Percentiles rank a stretch among this genome's conserved stretches.
Evolutionary conservation across 1,284 basidiomycete genomes (phyloP).

Genomic region (Trametes sp.): DNA sequence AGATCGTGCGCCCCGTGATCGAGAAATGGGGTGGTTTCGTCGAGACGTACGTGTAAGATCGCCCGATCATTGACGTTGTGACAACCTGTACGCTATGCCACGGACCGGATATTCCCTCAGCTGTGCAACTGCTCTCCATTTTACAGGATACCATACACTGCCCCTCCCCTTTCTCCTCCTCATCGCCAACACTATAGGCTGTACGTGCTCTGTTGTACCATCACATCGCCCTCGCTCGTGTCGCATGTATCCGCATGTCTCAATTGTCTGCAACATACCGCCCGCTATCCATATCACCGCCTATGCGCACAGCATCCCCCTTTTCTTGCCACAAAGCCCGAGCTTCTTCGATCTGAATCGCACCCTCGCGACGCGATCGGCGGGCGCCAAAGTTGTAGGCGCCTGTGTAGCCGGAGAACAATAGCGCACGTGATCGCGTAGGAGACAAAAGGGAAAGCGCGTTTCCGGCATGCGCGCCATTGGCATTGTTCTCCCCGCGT

Average conservation of each 20-base stretch:
- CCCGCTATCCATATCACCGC: neutral
- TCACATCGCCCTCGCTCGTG: neutral
- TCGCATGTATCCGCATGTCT: neutral
- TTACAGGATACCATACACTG: neutral
- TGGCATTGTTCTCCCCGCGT: conserved; percentile 26
- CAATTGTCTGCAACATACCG: neutral
- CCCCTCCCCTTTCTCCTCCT: neutral
- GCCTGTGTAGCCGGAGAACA: conserved; percentile 21
- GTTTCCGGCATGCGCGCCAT: neutral
- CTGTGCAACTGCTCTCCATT: conserved; percentile 7
- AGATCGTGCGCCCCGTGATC: conserved; percentile 74
- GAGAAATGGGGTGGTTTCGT: conserved; percentile 77
- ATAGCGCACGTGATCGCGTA: conserved; percentile 33
- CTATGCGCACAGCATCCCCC: neutral
- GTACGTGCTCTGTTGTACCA: neutral
- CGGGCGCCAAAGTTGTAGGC: conserved; percentile 18
- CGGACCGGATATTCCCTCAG: neutral
- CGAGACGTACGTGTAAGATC: conserved; percentile 39
- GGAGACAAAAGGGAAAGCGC: conserved; percentile 24
- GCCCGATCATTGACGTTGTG: neutral
- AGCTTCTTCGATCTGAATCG: neutral
- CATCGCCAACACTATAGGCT: neutral
- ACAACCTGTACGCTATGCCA: conserved; percentile 9
- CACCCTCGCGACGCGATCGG: conserved; percentile 7
- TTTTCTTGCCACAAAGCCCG: neutral